phyloP scores from a whole-genome alignment of 495 filamentous ascomycete species.

The Aspergillus mulundensis region DNA sequence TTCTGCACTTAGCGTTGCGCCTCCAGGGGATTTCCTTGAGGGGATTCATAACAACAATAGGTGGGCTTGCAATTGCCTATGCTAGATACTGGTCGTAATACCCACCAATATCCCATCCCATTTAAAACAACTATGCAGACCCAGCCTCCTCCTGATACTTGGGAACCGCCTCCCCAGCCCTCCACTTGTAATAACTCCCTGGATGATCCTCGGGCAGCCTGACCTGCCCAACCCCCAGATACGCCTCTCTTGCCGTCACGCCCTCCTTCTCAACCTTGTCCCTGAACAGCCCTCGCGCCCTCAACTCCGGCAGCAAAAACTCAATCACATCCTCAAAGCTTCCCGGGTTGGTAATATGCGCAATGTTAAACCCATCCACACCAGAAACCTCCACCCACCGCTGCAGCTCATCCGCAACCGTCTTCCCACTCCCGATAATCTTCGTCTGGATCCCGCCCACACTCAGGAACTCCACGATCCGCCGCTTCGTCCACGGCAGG shows the following conservation, averaged over 20 bases:
- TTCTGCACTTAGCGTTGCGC: too few species aligned
- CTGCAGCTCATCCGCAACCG: constrained; percentile 59
- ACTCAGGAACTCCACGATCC: constrained; percentile 57
- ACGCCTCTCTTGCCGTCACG: constrained; percentile 44
- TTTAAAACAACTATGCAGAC: too few species aligned
- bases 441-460: constrained; percentile 56
- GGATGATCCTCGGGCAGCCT: constrained; percentile 9
- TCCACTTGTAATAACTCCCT: constrained; percentile 10
- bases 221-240: constrained; percentile 11
- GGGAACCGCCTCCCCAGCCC: constrained; percentile 6
- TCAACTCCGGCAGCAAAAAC: constrained; percentile 42
- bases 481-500: constrained; percentile 60
- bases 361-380: constrained; percentile 62
- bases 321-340: constrained; percentile 63
- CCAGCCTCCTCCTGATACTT: constrained; percentile 1
- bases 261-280: constrained; percentile 35
- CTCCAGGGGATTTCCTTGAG: too few species aligned
- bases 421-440: constrained; percentile 52
- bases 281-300: constrained; percentile 43
- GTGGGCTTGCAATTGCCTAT: too few species aligned
- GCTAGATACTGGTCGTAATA: too few species aligned
- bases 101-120: too few species aligned
- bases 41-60: too few species aligned
- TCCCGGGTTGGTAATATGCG: constrained; percentile 55
- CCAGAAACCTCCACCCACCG: constrained; percentile 56